Evolutionary conservation across 23 red algal genomes (phyloP).

Genomic region (Gracilaria vermiculophylla): DNA sequence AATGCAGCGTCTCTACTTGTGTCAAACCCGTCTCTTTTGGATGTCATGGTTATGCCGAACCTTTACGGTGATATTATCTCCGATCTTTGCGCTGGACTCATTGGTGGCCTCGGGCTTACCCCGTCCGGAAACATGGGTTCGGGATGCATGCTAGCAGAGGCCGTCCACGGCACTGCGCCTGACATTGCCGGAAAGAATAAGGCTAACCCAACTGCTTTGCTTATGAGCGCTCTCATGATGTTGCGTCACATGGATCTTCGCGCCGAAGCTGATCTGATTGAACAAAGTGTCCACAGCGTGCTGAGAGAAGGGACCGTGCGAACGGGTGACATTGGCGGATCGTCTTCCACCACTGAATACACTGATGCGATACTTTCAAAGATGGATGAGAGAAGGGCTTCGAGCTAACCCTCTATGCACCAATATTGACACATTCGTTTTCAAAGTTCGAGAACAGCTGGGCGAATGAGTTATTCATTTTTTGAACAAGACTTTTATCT

Average conservation of each 20-base stretch:
- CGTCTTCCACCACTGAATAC: slow-evolving; percentile 76
- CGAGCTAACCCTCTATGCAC: background rate
- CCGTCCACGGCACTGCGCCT: slow-evolving; percentile 93
- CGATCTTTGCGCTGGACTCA: slow-evolving; percentile 94
- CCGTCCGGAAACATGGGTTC: slow-evolving; percentile 91
- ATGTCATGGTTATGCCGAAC: slow-evolving; percentile 99
- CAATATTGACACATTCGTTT: background rate
- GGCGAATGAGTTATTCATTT: background rate
- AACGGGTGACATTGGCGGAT: slow-evolving; percentile 90
- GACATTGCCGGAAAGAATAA: slow-evolving; percentile 87
- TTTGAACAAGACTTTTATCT: background rate
- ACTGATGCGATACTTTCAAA: slow-evolving; percentile 87
- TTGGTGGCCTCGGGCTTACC: slow-evolving; percentile 91
- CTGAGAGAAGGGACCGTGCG: slow-evolving; percentile 67
- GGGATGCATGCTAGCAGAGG: slow-evolving; percentile 82
- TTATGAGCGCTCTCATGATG: slow-evolving; percentile 94
- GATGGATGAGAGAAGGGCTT: slow-evolving; percentile 66
- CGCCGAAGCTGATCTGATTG: slow-evolving; percentile 78
- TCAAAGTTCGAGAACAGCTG: background rate
- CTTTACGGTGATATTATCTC: slow-evolving; percentile 96
- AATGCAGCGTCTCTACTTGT: slow-evolving; percentile 71
- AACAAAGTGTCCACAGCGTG: slow-evolving; percentile 72
- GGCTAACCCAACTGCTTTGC: slow-evolving; percentile 94
- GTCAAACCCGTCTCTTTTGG: slow-evolving; percentile 75
- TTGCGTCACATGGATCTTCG: slow-evolving; percentile 88